Evolutionary conservation across 208 protist species (phyloP).

Genomic region (Porcisia hertigi): DNA sequence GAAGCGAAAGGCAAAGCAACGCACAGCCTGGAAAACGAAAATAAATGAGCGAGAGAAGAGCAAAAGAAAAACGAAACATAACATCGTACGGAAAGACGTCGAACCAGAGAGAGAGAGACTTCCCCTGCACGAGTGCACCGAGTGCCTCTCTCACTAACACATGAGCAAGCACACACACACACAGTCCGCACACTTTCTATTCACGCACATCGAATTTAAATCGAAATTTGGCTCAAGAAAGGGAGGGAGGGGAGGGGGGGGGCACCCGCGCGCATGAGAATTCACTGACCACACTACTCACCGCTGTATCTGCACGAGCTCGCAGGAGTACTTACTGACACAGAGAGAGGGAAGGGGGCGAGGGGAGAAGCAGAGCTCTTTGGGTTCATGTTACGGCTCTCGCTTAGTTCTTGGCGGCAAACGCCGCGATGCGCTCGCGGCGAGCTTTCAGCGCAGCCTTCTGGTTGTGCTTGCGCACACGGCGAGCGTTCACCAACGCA

Average conservation of each 20-base stretch:
- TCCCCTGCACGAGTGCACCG: neutral
- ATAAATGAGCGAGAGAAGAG: slow-evolving; percentile 1
- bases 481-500: slow-evolving; percentile 77
- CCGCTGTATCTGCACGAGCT: neutral
- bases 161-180: neutral
- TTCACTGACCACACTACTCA: neutral
- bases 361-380: neutral
- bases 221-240: neutral
- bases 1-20: no score
- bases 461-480: slow-evolving; percentile 90
- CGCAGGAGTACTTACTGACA: neutral
- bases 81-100: slow-evolving; percentile 1
- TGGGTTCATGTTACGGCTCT: neutral
- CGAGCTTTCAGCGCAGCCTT: slow-evolving; percentile 74
- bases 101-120: neutral
- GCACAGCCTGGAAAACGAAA: neutral
- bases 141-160: neutral
- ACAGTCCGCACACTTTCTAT: neutral
- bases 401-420: slow-evolving; percentile 44
- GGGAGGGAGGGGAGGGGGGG: neutral
- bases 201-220: no score
- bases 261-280: neutral
- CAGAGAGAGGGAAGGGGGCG: neutral
- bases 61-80: neutral
- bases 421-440: slow-evolving; percentile 70